Evolutionary conservation across 345 rosid species (phyloP).

Genomic region (Pelargonium nanum): DNA sequence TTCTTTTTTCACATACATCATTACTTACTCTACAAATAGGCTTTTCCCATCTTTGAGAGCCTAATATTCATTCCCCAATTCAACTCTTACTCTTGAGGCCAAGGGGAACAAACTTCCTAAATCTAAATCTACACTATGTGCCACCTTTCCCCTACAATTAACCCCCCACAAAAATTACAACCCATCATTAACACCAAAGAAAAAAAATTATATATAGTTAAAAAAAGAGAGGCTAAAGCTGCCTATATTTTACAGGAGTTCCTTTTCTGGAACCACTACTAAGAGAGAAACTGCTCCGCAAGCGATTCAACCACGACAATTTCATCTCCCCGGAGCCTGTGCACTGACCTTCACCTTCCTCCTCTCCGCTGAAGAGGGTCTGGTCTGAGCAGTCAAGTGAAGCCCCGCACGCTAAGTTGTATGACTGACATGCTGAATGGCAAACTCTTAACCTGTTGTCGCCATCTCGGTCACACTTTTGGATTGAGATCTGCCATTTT

Average conservation of each 20-base stretch:
- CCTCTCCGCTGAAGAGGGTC: conserved; percentile 81
- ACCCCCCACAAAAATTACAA: neutral
- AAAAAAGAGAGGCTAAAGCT: neutral
- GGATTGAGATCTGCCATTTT: conserved; percentile 78
- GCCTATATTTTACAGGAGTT: neutral
- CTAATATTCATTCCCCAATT: too few relatives aligned
- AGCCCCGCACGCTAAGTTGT: conserved; percentile 90
- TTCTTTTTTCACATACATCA: too few relatives aligned
- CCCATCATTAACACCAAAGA: neutral
- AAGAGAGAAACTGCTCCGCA: neutral
- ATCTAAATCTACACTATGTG: too few relatives aligned
- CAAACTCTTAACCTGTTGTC: conserved; percentile 93
- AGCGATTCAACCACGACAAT: neutral
- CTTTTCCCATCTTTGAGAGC: too few relatives aligned
- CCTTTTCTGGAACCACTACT: neutral
- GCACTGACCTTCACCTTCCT: conserved; percentile 73
- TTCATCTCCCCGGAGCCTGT: conserved; percentile 59
- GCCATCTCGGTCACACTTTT: conserved; percentile 82
- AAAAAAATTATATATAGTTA: neutral
- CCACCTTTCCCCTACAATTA: neutral
- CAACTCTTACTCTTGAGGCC: too few relatives aligned
- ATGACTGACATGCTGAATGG: conserved; percentile 90
- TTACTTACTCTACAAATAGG: too few relatives aligned
- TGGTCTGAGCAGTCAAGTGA: conserved; percentile 93
- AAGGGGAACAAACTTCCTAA: too few relatives aligned